Percentiles rank a stretch among this genome's conserved stretches.
Evolutionary conservation across 2,329 filamentous ascomycete genomes (phyloP).

Genomic region (Clonostachys chloroleuca): DNA sequence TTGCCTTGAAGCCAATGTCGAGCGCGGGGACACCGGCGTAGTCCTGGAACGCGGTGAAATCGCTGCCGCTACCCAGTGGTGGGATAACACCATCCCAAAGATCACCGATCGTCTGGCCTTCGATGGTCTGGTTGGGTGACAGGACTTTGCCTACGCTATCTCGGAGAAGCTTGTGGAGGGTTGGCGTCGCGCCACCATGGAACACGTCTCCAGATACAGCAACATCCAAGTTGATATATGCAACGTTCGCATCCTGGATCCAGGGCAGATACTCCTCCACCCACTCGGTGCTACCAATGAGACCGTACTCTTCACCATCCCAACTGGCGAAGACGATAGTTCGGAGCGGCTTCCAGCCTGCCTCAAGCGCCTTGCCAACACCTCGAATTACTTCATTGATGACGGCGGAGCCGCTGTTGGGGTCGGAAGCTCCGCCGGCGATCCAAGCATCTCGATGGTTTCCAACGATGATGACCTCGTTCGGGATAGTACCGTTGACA

Average conservation of each 20-base stretch:
- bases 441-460: conserved; percentile 93
- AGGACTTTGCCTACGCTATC: conserved; percentile 60
- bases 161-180: conserved; percentile 70
- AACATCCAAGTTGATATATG: conserved; percentile 84
- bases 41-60: conserved; percentile 74
- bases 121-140: conserved; percentile 74
- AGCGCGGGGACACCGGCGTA: conserved; percentile 63
- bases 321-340: conserved; percentile 88
- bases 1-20: conserved; percentile 54
- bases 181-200: conserved; percentile 61
- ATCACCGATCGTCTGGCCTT: conserved; percentile 66
- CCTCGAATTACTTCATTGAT: conserved; percentile 75
- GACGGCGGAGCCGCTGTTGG: conserved; percentile 76
- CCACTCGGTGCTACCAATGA: conserved; percentile 88
- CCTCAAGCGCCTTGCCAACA: conserved; percentile 66
- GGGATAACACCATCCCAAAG: conserved; percentile 57
- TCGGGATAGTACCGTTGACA: conserved; percentile 79
- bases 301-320: conserved; percentile 82
- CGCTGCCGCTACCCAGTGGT: conserved; percentile 69
- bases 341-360: conserved; percentile 59
- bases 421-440: conserved; percentile 77
- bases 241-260: conserved; percentile 68
- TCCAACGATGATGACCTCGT: conserved; percentile 87
- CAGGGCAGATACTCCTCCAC: conserved; percentile 85
- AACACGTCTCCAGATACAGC: conserved; percentile 65